Evolutionary conservation across 768 basidiomycete genomes (phyloP).

Genomic region (Lentinula guzmanii): DNA sequence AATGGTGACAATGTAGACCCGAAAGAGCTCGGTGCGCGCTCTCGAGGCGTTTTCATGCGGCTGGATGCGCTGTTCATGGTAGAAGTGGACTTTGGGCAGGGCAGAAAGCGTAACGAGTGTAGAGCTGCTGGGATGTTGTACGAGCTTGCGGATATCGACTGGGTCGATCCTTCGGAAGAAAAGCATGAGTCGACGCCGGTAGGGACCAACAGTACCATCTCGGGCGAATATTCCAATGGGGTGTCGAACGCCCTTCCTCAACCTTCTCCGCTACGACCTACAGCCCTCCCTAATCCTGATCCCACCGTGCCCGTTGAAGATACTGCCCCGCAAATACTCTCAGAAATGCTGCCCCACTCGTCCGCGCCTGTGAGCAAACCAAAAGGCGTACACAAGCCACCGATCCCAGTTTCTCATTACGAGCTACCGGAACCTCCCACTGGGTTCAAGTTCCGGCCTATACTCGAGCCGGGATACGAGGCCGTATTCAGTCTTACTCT

Average conservation of each 20-base stretch:
- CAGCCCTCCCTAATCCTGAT: slow-evolving; percentile 23
- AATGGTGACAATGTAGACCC: slow-evolving; percentile 15
- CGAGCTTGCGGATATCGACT: slow-evolving; percentile 73
- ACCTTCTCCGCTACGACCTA: slow-evolving; percentile 25
- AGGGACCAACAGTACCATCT: neutral
- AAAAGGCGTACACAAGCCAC: neutral
- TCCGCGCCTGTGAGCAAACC: neutral
- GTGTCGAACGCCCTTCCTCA: slow-evolving; percentile 14
- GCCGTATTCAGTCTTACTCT: slow-evolving; percentile 62
- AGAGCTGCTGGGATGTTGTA: slow-evolving; percentile 70
- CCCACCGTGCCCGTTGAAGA: slow-evolving; percentile 11
- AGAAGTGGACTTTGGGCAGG: slow-evolving; percentile 40
- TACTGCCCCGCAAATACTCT: slow-evolving; percentile 13
- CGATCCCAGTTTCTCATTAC: slow-evolving; percentile 16
- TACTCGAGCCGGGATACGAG: slow-evolving; percentile 57
- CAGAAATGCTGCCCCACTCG: neutral
- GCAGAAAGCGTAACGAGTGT: slow-evolving; percentile 42
- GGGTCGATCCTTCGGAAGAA: slow-evolving; percentile 34
- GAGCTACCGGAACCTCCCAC: slow-evolving; percentile 57
- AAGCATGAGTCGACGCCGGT: slow-evolving; percentile 11
- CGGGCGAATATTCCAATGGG: neutral
- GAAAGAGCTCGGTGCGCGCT: slow-evolving; percentile 42
- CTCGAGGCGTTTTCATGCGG: slow-evolving; percentile 67
- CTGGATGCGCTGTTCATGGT: slow-evolving; percentile 61
- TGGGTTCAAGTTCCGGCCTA: slow-evolving; percentile 65